A percentile compares a stretch with the other conserved stretches of the same genome.
Conservation (phyloP, 805 yeast genomes). For the Candida endomychidarum region DNA sequence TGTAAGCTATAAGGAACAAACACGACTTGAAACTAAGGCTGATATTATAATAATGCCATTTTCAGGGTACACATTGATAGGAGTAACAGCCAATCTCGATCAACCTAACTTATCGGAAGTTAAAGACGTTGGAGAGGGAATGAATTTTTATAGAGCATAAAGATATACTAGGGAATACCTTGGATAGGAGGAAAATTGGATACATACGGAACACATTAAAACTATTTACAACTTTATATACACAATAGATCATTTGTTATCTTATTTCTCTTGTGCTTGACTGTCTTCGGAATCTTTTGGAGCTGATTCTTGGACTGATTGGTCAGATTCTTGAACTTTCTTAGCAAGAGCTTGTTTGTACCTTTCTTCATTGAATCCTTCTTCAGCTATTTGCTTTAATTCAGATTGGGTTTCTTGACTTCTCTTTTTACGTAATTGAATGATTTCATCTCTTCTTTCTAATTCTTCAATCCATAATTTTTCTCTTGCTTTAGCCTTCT, state of each 20-base stretch:
- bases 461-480: slow-evolving; percentile 84
- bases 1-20: not conserved
- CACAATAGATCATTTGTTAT: not conserved
- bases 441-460: slow-evolving; percentile 79
- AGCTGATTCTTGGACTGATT: no score
- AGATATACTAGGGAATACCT: no score
- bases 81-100: not conserved
- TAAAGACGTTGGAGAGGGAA: not conserved
- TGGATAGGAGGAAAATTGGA: no score
- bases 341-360: slow-evolving; percentile 11
- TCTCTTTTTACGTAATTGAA: slow-evolving; percentile 64
- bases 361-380: slow-evolving; percentile 32
- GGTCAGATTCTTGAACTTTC: slow-evolving; percentile 8
- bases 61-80: not conserved
- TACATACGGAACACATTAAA: no score
- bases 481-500: slow-evolving; percentile 85
- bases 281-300: no score
- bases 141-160: not conserved
- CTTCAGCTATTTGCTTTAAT: slow-evolving; percentile 31
- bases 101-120: not conserved
- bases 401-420: slow-evolving; percentile 61
- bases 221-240: no score
- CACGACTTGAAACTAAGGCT: slow-evolving; percentile 6
- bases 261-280: not conserved
- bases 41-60: slow-evolving; percentile 5